Evolutionary conservation across 2,329 filamentous ascomycete genomes (phyloP), one percentile per base, ranked within the genome.

Genomic region (Arachnomyces sp.): DNA sequence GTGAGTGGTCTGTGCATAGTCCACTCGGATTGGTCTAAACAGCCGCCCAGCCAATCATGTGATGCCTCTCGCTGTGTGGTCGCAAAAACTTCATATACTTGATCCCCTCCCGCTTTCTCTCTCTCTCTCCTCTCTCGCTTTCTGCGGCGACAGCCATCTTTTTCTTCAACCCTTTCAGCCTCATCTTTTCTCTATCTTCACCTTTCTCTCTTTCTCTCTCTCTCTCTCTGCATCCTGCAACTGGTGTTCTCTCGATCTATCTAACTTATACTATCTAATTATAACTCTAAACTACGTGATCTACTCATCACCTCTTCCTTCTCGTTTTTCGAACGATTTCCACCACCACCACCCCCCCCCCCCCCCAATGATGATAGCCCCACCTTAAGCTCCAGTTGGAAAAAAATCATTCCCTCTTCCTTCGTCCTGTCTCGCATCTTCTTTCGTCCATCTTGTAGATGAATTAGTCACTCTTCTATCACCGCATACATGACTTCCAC

Each of bases 401-500:
- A 56, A 66, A 66, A 62, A 63, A 60, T 60, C 56, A 54, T 54
- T 50, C 53, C 50, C 53, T 50, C 47, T 45, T 41, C 42, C 52
- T 53, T 61, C 57, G 53, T 56, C 61, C 31, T 39, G 34, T 39
- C 21, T 33, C 37, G 25, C 28, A 31, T 34, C 29, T n/a, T 32
- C 18, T 28, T 33, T 21, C 18, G 37, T 16, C 33, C 31, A 16
- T 18, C 30, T 13, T 39, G 21, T 39, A 21, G 28, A 18, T 33
- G 18, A 33, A 25, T 9, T 25, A 25, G 5, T 25, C 21, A 5
- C 21, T 25, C n/a, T 13, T 28, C 31, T 14, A n/a, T 31, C 31
- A 32, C 15, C 35, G 56, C 59, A 53, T 73, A 71, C 63, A 77
- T 77, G 74, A 73, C 66, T 60, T 66, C 68, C 60, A 71, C 67